These are phyloP conservation scores for Diaporthe aspalathi DNA, from an alignment of 2,329 filamentous ascomycete species.

Conservation along the genomic window DNA sequence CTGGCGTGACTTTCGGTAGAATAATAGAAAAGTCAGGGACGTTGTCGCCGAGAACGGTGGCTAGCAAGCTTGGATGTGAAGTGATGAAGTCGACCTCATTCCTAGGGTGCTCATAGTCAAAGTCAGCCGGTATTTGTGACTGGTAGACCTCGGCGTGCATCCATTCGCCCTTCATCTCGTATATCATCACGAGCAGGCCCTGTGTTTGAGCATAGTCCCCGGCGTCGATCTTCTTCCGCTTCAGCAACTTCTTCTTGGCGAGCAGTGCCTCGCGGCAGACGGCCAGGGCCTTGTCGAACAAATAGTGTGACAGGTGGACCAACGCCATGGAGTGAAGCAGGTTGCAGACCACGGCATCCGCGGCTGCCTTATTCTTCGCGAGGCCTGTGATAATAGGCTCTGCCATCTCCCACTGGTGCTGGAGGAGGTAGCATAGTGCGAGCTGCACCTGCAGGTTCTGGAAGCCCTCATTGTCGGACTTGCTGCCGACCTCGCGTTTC, in stretches of 20 bases:
- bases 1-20: background rate
- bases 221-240: constrained; percentile 28
- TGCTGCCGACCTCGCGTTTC: constrained; percentile 25
- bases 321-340: constrained; percentile 43
- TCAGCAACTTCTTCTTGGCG: constrained; percentile 43
- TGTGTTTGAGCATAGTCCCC: constrained; percentile 42
- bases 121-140: constrained; percentile 37
- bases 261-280: constrained; percentile 42
- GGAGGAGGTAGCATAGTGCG: constrained; percentile 43
- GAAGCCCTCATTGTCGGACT: constrained; percentile 1
- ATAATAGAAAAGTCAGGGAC: background rate
- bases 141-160: constrained; percentile 43
- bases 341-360: constrained; percentile 41
- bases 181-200: constrained; percentile 43
- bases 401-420: constrained; percentile 41
- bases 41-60: constrained; percentile 8
- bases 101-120: constrained; percentile 23
- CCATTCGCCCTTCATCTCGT: constrained; percentile 43
- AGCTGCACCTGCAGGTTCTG: constrained; percentile 42
- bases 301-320: constrained; percentile 41
- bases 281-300: constrained; percentile 43
- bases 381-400: constrained; percentile 40
- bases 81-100: constrained; percentile 23
- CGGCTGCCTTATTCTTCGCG: constrained; percentile 36
- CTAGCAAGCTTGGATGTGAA: constrained; percentile 1